Percentiles rank a stretch among this genome's conserved stretches.
Evolutionary conservation across 2,329 filamentous ascomycete genomes (phyloP).

Genomic region (Emmonsiellopsis sp.): DNA sequence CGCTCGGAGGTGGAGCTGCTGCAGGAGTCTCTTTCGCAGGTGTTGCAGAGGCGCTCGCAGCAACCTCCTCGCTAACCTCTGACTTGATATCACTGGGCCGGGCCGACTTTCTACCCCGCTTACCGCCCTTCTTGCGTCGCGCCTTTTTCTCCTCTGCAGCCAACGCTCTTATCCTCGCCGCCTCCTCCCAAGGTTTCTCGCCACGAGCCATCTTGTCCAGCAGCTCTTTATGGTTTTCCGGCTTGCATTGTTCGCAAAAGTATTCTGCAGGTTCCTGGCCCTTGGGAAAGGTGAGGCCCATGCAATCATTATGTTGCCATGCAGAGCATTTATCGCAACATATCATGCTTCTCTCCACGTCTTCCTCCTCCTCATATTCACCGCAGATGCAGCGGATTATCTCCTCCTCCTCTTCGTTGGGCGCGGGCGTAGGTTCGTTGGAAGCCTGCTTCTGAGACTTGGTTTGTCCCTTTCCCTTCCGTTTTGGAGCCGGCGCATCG

Average conservation of each 20-base stretch:
- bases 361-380: slow-evolving; percentile 73
- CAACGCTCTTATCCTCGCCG: slow-evolving; percentile 54
- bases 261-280: slow-evolving; percentile 74
- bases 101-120: slow-evolving; percentile 50
- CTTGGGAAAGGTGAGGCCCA: slow-evolving; percentile 71
- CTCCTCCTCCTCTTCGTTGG: slow-evolving; percentile 51
- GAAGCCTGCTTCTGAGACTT: slow-evolving; percentile 39
- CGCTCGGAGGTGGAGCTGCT: slow-evolving; percentile 20
- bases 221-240: slow-evolving; percentile 72
- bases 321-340: slow-evolving; percentile 85
- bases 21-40: slow-evolving; percentile 19
- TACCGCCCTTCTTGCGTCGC: slow-evolving; percentile 49
- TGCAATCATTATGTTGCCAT: slow-evolving; percentile 97
- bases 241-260: slow-evolving; percentile 84
- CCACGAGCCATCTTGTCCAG: slow-evolving; percentile 69
- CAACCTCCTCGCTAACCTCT: slow-evolving; percentile 34
- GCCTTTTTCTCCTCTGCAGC: slow-evolving; percentile 50
- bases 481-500: slow-evolving; percentile 45
- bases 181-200: slow-evolving; percentile 77
- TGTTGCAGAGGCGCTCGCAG: slow-evolving; percentile 14
- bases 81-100: slow-evolving; percentile 57
- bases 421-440: slow-evolving; percentile 35
- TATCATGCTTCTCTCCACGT: slow-evolving; percentile 86
- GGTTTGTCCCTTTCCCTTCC: slow-evolving; percentile 38
- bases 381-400: slow-evolving; percentile 92